phyloP scores from a whole-genome alignment of 768 basidiomycete genomes.

The Leccinum variicolor region DNA sequence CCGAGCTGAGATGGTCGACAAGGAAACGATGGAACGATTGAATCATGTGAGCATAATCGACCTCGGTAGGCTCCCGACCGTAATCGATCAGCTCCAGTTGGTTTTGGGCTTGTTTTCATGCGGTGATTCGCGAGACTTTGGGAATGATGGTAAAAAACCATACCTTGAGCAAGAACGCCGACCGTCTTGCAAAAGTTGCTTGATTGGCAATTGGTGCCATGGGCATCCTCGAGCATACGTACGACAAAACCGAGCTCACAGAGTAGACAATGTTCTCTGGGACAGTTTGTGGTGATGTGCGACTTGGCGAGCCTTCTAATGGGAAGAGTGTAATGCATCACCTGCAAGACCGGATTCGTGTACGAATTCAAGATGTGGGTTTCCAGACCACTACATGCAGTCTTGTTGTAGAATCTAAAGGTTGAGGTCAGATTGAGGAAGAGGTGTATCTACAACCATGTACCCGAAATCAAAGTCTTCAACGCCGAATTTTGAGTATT shows the following conservation, averaged over 20 bases:
- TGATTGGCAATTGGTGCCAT: conserved; percentile 91
- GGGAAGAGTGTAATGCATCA: conserved; percentile 80
- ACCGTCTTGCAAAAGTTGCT: conserved; percentile 97
- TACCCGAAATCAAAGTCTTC: conserved; percentile 99
- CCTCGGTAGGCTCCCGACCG: conserved; percentile 67
- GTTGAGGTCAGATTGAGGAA: background rate
- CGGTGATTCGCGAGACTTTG: background rate
- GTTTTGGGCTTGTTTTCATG: conserved; percentile 48
- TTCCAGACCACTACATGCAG: conserved; percentile 86
- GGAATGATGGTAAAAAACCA: conserved; percentile 2
- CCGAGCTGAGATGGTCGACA: conserved; percentile 75
- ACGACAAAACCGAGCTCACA: conserved; percentile 95
- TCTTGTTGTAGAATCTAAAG: conserved; percentile 88
- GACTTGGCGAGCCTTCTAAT: conserved; percentile 83
- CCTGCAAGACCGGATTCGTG: conserved; percentile 86
- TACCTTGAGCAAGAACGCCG: conserved; percentile 84
- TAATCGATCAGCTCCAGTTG: conserved; percentile 90
- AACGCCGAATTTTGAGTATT: conserved; percentile 97
- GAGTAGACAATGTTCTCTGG: conserved; percentile 86
- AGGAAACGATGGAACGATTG: conserved; percentile 95
- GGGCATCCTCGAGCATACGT: conserved; percentile 94
- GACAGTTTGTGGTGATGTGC: conserved; percentile 87
- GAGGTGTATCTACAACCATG: conserved; percentile 13
- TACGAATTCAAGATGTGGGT: conserved; percentile 98
- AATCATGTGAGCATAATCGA: conserved; percentile 84